phyloP scores from a whole-genome alignment of 441 rosid genomes.

The Gossypium trilobum region DNA sequence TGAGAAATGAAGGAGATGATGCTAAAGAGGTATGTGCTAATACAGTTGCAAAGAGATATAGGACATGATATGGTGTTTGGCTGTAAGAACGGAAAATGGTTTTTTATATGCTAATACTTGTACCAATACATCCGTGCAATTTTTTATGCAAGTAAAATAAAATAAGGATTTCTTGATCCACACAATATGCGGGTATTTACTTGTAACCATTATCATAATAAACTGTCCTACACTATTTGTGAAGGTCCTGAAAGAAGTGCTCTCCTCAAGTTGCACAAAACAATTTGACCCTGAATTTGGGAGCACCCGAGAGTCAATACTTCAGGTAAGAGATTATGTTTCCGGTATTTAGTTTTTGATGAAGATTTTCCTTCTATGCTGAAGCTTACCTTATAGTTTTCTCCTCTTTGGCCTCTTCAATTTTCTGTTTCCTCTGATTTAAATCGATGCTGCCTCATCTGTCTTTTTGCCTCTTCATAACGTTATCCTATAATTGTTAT shows the following conservation, averaged over 20 bases:
- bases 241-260: constrained; percentile 55
- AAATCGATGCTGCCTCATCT: not conserved
- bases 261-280: constrained; percentile 38
- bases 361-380: not conserved
- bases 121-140: not conserved
- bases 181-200: not conserved
- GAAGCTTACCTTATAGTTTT: not conserved
- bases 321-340: constrained; percentile 44
- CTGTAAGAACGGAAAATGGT: not conserved
- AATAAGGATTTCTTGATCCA: constrained; percentile 5
- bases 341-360: not conserved
- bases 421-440: not conserved
- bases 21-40: constrained; percentile 52
- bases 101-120: not conserved
- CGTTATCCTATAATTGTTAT: constrained; percentile 3
- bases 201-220: constrained; percentile 12
- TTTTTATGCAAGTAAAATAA: no score
- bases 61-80: constrained; percentile 8
- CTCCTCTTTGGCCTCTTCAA: not conserved
- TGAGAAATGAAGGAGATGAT: constrained; percentile 58
- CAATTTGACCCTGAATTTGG: constrained; percentile 51
- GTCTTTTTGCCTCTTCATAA: constrained; percentile 1
- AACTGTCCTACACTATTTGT: constrained; percentile 14
- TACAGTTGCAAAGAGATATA: constrained; percentile 4
- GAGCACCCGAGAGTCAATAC: constrained; percentile 60